phyloP scores from a whole-genome alignment of 208 protist species.

The Willaertia magna region DNA sequence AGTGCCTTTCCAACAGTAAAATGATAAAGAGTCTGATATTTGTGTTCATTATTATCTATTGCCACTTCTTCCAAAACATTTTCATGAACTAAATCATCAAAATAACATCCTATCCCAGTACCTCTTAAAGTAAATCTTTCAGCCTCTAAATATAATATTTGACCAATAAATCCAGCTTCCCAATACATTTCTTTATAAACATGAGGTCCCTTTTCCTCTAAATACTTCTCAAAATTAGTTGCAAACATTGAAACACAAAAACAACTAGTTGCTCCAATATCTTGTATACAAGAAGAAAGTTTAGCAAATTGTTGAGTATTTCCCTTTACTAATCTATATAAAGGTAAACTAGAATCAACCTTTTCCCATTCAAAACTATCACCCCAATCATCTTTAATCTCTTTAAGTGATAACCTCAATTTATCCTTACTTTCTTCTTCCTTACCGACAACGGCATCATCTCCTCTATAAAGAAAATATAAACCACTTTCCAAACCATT shows the following conservation, averaged over 20 bases:
- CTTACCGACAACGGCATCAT: neutral
- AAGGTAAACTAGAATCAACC: neutral
- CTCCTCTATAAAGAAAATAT: neutral
- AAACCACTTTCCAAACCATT: neutral
- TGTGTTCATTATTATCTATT: too few species aligned
- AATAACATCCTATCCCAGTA: neutral
- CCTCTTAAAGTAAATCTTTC: neutral
- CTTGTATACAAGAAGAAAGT: neutral
- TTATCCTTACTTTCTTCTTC: too few species aligned
- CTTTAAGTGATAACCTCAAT: too few species aligned
- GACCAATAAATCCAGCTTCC: slow-evolving; percentile 3
- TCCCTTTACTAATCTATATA: neutral
- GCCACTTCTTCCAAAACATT: neutral
- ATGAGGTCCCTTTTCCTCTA: neutral
- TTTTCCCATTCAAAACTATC: neutral
- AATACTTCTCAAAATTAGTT: neutral
- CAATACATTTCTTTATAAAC: neutral
- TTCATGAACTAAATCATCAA: neutral
- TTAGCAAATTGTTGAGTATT: neutral
- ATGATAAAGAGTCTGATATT: neutral
- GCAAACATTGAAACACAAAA: neutral
- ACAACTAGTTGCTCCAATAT: neutral
- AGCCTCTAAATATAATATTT: neutral
- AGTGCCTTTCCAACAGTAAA: neutral
- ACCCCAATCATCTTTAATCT: neutral